Evolutionary conservation across 2,329 filamentous ascomycete genomes (phyloP), one percentile per base, ranked within the genome.

Genomic region (Venturia carpophila): DNA sequence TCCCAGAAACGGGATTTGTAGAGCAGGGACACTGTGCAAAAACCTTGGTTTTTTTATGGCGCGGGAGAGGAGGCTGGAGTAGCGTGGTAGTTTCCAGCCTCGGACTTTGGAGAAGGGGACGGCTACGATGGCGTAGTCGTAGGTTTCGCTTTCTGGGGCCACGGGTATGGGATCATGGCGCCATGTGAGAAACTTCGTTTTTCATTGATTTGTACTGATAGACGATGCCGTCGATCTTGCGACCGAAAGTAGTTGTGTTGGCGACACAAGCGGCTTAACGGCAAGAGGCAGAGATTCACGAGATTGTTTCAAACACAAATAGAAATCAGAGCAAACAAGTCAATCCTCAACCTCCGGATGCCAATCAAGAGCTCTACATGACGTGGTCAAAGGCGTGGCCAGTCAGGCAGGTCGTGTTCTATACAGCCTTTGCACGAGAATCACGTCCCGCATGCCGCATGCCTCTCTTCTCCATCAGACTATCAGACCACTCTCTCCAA

Each of bases 121-220:
- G 0, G 85, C 79, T 7, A 90, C 79, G n/a, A 90, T 77, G 37
- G 84, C 82, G 71, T 89, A 89, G 74, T 90, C 87, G 70, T 84
- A 87, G 1, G 80, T 79, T 34, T 80, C 77, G 56, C 83, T 70
- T 19, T 63, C 5, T 0, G 79, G 74, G 0, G 71, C 68, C n/a
- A 76, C 73, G 17, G 75, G 72, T 19, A 82, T 74, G 67, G 71
- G 79, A 75, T 67, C 34, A 66, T 77, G 67, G 66, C 82, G 80
- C 81, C 83, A 88, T 27, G 82, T 78, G 1, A 90, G 77, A 81
- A 6, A 90, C 79, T 65, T 83, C 83, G 19, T 79, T 71, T 0
- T 77, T 78, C 0, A 75, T 74, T 1, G 80, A 76, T 65, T 84
- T 76, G 72, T 80, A n/a, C n/a, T n/a, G n/a, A n/a, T n/a, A 87